Evolutionary conservation across 176 grass and related monocot genomes (phyloP).

Genomic region (Aegilops speltoides): DNA sequence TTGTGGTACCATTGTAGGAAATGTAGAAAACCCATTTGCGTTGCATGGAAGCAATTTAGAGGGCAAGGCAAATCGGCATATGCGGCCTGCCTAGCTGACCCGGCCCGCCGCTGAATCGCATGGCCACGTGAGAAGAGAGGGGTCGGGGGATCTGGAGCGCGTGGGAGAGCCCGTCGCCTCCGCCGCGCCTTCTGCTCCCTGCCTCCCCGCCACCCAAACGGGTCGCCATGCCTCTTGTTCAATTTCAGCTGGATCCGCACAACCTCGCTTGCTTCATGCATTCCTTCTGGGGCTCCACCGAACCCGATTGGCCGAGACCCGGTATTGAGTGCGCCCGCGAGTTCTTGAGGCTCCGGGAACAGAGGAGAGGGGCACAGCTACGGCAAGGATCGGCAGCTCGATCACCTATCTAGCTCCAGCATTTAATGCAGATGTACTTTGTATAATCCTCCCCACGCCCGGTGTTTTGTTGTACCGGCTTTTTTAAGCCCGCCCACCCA

Average conservation of each 20-base stretch:
- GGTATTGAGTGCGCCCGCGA: too few species aligned
- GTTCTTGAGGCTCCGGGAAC: not conserved
- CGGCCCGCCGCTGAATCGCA: not conserved
- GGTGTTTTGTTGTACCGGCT: not conserved
- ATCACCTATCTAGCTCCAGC: constrained; percentile 10
- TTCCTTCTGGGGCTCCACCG: not conserved
- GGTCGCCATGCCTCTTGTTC: not conserved
- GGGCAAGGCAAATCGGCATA: too few species aligned
- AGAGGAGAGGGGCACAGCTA: not conserved
- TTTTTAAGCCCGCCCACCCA: not conserved
- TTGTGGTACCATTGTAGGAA: too few species aligned
- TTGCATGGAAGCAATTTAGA: not conserved
- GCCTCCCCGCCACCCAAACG: not conserved
- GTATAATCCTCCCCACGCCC: not conserved
- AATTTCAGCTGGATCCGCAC: not conserved
- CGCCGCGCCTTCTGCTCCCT: constrained; percentile 39
- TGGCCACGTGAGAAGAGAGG: constrained; percentile 23
- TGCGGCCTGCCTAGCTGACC: too few species aligned
- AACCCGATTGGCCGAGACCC: not conserved
- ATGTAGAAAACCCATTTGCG: not conserved
- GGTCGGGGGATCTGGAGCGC: constrained; percentile 42
- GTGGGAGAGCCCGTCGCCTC: constrained; percentile 43
- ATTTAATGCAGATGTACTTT: constrained; percentile 39
- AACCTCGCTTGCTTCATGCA: too few species aligned
- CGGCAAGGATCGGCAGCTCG: constrained; percentile 34